These are phyloP conservation scores for Daldinia sp. DNA, from an alignment of 2,329 filamentous ascomycete species.

Conservation along the genomic window DNA sequence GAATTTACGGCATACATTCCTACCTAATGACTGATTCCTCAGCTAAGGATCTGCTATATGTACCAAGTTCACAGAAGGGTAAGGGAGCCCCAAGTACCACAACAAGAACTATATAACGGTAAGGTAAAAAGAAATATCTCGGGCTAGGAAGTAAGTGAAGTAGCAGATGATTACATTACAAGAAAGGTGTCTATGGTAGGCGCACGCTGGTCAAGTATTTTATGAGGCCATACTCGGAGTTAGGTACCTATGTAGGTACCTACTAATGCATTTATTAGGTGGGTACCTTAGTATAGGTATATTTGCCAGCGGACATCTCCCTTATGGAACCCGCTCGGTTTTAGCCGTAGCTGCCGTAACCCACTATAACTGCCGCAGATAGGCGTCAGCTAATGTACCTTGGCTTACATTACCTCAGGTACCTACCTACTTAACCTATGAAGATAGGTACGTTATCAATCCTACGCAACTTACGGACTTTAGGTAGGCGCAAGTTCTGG, in stretches of 20 bases:
- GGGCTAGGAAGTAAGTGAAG: not conserved
- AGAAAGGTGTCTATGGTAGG: not conserved
- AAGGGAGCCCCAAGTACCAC: not conserved
- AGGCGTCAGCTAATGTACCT: not conserved
- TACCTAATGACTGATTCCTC: not conserved
- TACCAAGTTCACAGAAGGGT: not conserved
- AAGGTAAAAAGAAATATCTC: not conserved
- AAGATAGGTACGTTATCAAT: not conserved
- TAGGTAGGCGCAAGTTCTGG: not conserved
- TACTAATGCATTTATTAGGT: not conserved
- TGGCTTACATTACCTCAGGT: not conserved
- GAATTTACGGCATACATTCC: not conserved
- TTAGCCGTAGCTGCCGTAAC: not conserved
- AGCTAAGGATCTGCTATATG: not conserved
- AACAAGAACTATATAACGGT: not conserved
- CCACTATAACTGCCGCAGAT: not conserved
- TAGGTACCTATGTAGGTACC: not conserved
- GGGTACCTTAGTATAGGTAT: no score
- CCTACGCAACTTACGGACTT: constrained; percentile 5
- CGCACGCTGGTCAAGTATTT: not conserved
- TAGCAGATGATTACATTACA: not conserved
- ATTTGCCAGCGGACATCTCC: not conserved
- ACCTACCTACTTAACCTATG: not conserved
- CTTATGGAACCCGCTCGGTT: not conserved
- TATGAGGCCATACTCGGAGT: not conserved